These are phyloP conservation scores for Fusarium duplospermum DNA, from an alignment of 2,329 filamentous ascomycete species.

Conservation along the genomic window DNA sequence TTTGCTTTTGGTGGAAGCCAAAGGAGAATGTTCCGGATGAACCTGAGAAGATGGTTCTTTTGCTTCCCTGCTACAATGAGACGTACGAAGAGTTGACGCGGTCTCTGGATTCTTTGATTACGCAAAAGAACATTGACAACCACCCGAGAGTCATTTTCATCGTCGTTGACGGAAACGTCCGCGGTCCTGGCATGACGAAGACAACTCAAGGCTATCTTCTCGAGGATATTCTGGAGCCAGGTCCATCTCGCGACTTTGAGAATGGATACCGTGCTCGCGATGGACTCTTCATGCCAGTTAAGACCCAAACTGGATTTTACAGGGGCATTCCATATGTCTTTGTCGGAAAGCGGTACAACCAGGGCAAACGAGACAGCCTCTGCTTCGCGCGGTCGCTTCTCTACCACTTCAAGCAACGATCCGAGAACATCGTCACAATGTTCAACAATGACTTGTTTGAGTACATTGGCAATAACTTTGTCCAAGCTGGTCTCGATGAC, in stretches of 20 bases:
- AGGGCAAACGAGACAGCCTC: constrained; percentile 62
- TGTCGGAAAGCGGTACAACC: constrained; percentile 62
- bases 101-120: constrained; percentile 59
- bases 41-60: constrained; percentile 57
- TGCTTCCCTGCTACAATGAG: constrained; percentile 64
- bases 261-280: constrained; percentile 60
- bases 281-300: constrained; percentile 59
- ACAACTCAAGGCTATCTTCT: constrained; percentile 60
- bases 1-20: constrained; percentile 46
- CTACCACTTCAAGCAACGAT: constrained; percentile 59
- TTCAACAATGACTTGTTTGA: constrained; percentile 59
- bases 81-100: constrained; percentile 56
- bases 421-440: constrained; percentile 56
- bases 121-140: constrained; percentile 55
- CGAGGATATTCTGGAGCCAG: constrained; percentile 57
- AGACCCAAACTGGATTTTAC: constrained; percentile 57
- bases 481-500: constrained; percentile 52
- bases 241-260: constrained; percentile 49
- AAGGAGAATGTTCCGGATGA: constrained; percentile 51
- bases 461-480: constrained; percentile 53
- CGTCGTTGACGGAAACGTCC: constrained; percentile 60
- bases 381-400: constrained; percentile 62
- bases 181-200: constrained; percentile 60
- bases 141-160: constrained; percentile 59
- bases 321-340: constrained; percentile 59